A percentile compares a stretch with the other conserved stretches of the same genome.
Conservation (phyloP, 345 rosid species). For the Pugionium dolabratum region DNA sequence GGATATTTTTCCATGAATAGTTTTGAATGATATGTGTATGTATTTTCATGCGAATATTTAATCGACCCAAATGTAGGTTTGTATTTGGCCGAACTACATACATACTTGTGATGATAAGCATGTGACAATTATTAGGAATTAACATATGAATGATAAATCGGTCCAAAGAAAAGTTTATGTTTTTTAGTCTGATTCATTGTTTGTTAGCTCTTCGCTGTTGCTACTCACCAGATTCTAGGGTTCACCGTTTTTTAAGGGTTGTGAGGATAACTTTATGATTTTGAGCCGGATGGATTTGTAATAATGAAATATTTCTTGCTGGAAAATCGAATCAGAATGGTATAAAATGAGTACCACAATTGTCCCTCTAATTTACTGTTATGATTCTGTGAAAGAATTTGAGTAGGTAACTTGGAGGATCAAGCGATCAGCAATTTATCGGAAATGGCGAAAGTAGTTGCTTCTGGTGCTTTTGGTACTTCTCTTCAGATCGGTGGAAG, state of each 20-base stretch:
- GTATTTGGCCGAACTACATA: no score
- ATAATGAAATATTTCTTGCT: no score
- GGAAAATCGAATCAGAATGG: no score
- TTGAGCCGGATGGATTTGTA: not conserved
- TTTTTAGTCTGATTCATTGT: conserved; percentile 1
- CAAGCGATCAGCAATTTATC: conserved; percentile 8
- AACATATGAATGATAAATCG: no score
- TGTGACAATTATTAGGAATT: no score
- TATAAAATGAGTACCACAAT: no score
- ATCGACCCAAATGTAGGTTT: no score
- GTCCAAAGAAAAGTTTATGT: no score
- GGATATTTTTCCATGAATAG: no score
- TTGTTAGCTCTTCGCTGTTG: not conserved
- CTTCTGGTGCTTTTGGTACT: conserved; percentile 47
- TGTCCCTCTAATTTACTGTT: conserved; percentile 1
- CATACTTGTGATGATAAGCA: no score
- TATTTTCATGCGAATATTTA: no score
- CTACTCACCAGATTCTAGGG: conserved; percentile 15
- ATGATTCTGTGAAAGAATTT: not conserved
- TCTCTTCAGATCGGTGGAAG: conserved; percentile 53
- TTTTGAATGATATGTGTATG: no score
- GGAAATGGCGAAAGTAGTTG: conserved; percentile 69
- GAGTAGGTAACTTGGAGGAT: conserved; percentile 29
- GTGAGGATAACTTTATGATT: not conserved
- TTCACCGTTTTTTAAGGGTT: not conserved